Conservation (phyloP, 169 alveolate species). For the Cryptosporidium sp. region DNA sequence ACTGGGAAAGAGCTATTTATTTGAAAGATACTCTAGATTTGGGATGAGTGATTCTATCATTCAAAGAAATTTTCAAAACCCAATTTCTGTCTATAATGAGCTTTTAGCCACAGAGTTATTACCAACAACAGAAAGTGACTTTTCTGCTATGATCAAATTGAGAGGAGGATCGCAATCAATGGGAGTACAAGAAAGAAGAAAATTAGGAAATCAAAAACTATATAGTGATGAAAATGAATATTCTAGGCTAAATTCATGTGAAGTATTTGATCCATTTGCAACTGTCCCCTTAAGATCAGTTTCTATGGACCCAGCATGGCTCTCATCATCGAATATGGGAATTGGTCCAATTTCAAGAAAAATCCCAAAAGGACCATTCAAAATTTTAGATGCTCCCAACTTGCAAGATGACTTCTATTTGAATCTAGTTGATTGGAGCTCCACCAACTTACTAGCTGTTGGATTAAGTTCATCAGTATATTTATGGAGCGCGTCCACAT, state of each 20-base stretch:
- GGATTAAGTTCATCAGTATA: constrained; percentile 91
- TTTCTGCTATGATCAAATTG: constrained; percentile 26
- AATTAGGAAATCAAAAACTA: neutral
- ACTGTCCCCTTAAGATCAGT: constrained; percentile 69
- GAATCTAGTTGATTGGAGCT: constrained; percentile 90
- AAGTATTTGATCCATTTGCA: constrained; percentile 71
- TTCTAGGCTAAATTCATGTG: constrained; percentile 27
- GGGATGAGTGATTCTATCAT: constrained; percentile 13
- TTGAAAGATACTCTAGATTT: constrained; percentile 54
- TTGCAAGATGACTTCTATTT: constrained; percentile 92
- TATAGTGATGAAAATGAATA: constrained; percentile 47
- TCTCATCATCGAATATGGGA: constrained; percentile 52
- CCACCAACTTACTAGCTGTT: constrained; percentile 88
- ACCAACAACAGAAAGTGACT: constrained; percentile 57
- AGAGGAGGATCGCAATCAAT: constrained; percentile 32
- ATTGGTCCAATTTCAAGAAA: constrained; percentile 70
- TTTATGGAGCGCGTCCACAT: constrained; percentile 91
- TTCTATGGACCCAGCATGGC: constrained; percentile 70
- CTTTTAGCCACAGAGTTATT: constrained; percentile 54
- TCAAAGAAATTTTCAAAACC: constrained; percentile 25
- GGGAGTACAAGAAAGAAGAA: constrained; percentile 51
- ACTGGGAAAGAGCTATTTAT: constrained; percentile 33
- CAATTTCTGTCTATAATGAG: constrained; percentile 47
- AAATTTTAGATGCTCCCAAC: constrained; percentile 92
- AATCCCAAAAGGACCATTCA: constrained; percentile 79